Evolutionary conservation across 345 rosid species (phyloP).

Genomic region (Eucalyptus fibrosa): DNA sequence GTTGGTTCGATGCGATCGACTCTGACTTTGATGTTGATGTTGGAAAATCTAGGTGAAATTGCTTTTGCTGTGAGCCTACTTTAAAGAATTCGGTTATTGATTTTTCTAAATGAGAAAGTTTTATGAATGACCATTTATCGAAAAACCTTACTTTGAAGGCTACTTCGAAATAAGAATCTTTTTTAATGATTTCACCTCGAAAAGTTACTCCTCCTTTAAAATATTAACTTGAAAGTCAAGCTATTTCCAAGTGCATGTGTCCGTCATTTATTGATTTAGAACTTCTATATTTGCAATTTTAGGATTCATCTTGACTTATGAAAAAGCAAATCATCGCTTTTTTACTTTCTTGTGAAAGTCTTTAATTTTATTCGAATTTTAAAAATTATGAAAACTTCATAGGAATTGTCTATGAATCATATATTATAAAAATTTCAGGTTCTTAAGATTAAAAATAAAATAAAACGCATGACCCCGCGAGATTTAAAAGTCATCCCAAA

Average conservation of each 20-base stretch:
- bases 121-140: background rate
- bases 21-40: background rate
- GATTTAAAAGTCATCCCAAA: background rate
- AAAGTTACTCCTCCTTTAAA: background rate
- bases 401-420: background rate
- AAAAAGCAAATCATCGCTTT: background rate
- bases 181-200: background rate
- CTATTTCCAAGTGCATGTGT: background rate
- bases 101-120: background rate
- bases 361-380: background rate
- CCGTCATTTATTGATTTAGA: background rate
- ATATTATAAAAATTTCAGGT: background rate
- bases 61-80: background rate
- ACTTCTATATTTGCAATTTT: background rate
- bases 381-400: background rate
- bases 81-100: background rate
- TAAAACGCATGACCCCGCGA: background rate
- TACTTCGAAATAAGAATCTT: background rate
- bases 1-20: accelerated
- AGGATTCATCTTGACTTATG: background rate
- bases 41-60: background rate
- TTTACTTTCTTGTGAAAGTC: background rate
- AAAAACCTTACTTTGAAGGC: background rate
- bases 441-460: background rate
- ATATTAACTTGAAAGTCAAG: background rate